phyloP scores from a whole-genome alignment of 202 grass and related monocot genomes.

The Setaria italica region DNA sequence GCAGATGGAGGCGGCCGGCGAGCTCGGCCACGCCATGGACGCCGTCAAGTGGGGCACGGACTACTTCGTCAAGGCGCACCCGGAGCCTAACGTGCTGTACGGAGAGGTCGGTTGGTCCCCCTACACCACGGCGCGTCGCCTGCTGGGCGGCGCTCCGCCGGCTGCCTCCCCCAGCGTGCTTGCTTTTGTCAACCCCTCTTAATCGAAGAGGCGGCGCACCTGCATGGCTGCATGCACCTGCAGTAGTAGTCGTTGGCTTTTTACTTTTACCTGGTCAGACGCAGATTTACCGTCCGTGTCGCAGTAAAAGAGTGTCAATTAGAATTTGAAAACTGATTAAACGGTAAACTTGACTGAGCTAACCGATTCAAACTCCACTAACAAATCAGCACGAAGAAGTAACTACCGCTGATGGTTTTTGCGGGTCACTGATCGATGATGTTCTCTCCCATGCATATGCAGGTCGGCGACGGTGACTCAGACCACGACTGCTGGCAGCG shows the following conservation, averaged over 20 bases:
- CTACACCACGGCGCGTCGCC: not conserved
- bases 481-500: constrained; percentile 91
- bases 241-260: not conserved
- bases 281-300: not conserved
- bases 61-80: constrained; percentile 91
- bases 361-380: not conserved
- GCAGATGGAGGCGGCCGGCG: constrained; percentile 76
- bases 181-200: not conserved
- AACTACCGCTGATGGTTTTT: not conserved
- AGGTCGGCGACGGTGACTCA: constrained; percentile 88
- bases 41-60: constrained; percentile 93
- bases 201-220: not conserved
- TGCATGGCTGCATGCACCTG: not conserved
- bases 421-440: not conserved
- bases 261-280: not conserved
- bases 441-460: not conserved
- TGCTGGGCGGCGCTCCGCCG: not conserved
- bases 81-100: constrained; percentile 80
- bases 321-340: not conserved
- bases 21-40: constrained; percentile 79
- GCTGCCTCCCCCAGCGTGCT: not conserved
- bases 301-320: not conserved
- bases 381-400: not conserved
- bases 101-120: constrained; percentile 59
- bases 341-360: not conserved